phyloP scores from a whole-genome alignment of 495 filamentous ascomycete genomes.

The Neurospora terricola region DNA sequence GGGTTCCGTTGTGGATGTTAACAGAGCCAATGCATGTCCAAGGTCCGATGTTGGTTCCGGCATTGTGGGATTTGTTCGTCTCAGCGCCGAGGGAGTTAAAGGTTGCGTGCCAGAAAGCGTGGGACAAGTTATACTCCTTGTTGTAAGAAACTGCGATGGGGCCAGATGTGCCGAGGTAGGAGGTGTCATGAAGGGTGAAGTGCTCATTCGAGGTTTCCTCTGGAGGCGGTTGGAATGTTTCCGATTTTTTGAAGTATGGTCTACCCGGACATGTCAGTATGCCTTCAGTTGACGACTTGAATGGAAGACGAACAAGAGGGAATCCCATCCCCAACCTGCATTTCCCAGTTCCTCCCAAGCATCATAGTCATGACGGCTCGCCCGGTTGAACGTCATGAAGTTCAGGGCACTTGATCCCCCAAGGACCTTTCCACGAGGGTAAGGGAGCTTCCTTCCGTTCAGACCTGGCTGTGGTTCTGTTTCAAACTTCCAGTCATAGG shows the following conservation, averaged over 20 bases:
- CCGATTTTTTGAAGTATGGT: conserved; percentile 39
- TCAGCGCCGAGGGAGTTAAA: conserved; percentile 30
- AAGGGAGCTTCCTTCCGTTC: conserved; percentile 22
- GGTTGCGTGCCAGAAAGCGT: conserved; percentile 39
- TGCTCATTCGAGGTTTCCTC: conserved; percentile 20
- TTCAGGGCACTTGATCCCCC: conserved; percentile 34
- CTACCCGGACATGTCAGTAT: conserved; percentile 13
- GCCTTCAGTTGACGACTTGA: not conserved
- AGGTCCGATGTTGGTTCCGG: conserved; percentile 32
- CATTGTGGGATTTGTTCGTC: conserved; percentile 29
- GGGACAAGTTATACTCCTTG: conserved; percentile 30
- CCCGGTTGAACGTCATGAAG: conserved; percentile 49
- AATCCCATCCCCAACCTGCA: conserved; percentile 48
- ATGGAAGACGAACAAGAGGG: conserved; percentile 25
- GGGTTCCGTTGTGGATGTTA: conserved; percentile 22
- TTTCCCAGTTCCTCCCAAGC: conserved; percentile 48
- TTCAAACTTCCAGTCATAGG: conserved; percentile 44
- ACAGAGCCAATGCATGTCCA: conserved; percentile 38
- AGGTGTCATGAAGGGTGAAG: conserved; percentile 18
- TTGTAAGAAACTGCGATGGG: conserved; percentile 37
- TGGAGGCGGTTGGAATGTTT: conserved; percentile 36
- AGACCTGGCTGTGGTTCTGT: conserved; percentile 36
- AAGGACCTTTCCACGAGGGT: conserved; percentile 40
- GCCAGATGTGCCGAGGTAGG: conserved; percentile 29
- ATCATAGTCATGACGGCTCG: conserved; percentile 45